phyloP scores from a whole-genome alignment of 495 filamentous ascomycete genomes.

The Tuber umbilicatum region DNA sequence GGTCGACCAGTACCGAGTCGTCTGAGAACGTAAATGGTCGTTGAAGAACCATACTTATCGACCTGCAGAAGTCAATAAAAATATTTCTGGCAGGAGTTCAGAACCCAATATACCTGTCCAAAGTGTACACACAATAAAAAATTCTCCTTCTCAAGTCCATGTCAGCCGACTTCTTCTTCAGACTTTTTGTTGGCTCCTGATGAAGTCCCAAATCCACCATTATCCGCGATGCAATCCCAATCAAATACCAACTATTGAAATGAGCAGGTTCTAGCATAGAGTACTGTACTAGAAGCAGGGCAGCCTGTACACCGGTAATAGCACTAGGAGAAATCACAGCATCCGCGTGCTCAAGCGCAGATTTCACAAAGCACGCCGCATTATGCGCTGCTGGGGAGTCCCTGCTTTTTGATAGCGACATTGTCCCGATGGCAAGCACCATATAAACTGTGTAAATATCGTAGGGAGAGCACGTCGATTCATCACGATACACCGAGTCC shows the following conservation, averaged over 20 bases:
- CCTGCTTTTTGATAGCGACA: constrained; percentile 59
- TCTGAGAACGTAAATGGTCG: constrained; percentile 87
- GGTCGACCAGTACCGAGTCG: constrained; percentile 66
- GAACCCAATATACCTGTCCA: constrained; percentile 61
- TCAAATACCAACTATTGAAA: constrained; percentile 84
- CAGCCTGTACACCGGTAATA: constrained; percentile 71
- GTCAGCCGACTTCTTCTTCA: constrained; percentile 54
- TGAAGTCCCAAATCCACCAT: constrained; percentile 83
- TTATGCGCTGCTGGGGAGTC: constrained; percentile 40
- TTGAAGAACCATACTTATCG: constrained; percentile 70
- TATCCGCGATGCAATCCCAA: constrained; percentile 76
- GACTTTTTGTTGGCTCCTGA: constrained; percentile 70
- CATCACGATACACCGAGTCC: constrained; percentile 67
- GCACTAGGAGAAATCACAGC: constrained; percentile 76
- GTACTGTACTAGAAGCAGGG: constrained; percentile 78
- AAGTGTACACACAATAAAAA: constrained; percentile 77
- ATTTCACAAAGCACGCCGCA: constrained; percentile 42
- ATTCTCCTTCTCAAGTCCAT: constrained; percentile 70
- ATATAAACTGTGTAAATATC: constrained; percentile 83
- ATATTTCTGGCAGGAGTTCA: neutral
- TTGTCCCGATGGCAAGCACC: constrained; percentile 74
- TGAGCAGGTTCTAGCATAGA: constrained; percentile 78
- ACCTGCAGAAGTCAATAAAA: constrained; percentile 47
- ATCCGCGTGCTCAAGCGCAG: constrained; percentile 67
- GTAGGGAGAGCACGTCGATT: constrained; percentile 57